Conservation (phyloP, 257 asterid species). For the Cordia subcordata region DNA sequence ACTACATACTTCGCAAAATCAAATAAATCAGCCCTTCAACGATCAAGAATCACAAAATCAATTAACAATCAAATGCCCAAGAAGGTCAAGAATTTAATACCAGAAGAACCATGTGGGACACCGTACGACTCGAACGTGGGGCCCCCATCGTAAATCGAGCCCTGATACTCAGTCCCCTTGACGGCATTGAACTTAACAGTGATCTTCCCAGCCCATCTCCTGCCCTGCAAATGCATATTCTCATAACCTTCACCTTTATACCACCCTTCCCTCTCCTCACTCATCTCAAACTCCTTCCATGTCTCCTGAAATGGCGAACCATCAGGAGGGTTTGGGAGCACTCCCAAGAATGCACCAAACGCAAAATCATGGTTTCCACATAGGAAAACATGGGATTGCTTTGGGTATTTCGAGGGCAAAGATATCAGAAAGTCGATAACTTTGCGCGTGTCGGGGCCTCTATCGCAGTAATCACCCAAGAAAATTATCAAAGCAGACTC, state of each 20-base stretch:
- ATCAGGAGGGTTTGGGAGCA: conserved; percentile 68
- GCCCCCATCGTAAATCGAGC: conserved; percentile 80
- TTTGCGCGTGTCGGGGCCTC: conserved; percentile 60
- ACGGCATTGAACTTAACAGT: conserved; percentile 45
- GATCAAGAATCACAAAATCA: conserved; percentile 7
- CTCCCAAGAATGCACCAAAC: conserved; percentile 79
- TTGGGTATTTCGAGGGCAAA: conserved; percentile 65
- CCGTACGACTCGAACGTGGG: conserved; percentile 91
- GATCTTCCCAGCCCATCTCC: conserved; percentile 93
- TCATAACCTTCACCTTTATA: conserved; percentile 72
- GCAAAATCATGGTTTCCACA: conserved; percentile 93
- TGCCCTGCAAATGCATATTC: conserved; percentile 87
- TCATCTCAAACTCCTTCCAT: conserved; percentile 80
- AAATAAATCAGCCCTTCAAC: neutral
- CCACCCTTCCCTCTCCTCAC: conserved; percentile 86
- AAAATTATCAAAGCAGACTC: conserved; percentile 61
- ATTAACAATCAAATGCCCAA: neutral
- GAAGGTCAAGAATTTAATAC: conserved; percentile 21
- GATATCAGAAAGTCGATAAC: conserved; percentile 76
- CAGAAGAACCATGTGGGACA: conserved; percentile 87
- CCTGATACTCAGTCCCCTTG: conserved; percentile 64
- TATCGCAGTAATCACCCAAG: conserved; percentile 93
- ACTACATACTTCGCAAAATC: neutral
- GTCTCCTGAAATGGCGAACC: conserved; percentile 69
- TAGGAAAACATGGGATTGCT: conserved; percentile 74